These are phyloP conservation scores for Patellifolia procumbens DNA, from an alignment of 179 eudicot species.

Conservation along the genomic window DNA sequence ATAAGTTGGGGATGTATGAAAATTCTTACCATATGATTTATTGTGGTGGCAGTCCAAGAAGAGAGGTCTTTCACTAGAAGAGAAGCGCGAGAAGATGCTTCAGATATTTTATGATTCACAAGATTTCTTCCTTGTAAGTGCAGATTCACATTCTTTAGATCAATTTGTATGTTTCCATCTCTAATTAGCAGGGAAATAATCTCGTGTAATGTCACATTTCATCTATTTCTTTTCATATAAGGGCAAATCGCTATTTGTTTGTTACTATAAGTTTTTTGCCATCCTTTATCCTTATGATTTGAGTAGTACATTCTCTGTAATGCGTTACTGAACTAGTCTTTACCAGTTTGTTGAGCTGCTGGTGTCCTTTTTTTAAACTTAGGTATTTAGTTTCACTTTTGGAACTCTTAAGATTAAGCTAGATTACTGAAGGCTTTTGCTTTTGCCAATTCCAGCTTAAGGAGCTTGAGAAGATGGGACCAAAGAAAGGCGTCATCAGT, in stretches of 20 bases:
- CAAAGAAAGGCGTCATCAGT: conserved; percentile 93
- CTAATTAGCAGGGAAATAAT: not conserved
- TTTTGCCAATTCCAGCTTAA: conserved; percentile 61
- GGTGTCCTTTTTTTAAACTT: not conserved
- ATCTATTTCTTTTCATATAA: not conserved
- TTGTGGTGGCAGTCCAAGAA: conserved; percentile 71
- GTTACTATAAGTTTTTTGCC: not conserved
- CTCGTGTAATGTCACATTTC: not conserved
- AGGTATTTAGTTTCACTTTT: not conserved
- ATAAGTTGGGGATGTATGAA: not conserved
- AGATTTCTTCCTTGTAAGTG: conserved; percentile 93
- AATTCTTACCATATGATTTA: not conserved
- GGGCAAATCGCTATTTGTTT: not conserved
- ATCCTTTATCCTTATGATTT: conserved; percentile 5
- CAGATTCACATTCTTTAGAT: not conserved
- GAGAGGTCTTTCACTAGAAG: conserved; percentile 95
- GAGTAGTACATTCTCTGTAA: not conserved
- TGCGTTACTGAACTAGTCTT: not conserved
- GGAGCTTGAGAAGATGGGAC: conserved; percentile 98
- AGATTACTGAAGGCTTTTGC: conserved; percentile 8
- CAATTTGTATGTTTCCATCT: not conserved
- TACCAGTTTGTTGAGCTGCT: not conserved
- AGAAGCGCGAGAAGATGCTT: conserved; percentile 95
- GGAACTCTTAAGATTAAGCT: not conserved
- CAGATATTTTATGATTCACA: conserved; percentile 96